phyloP scores from a whole-genome alignment of 2,329 filamentous ascomycete species.

The Sporothrix variecibatus region DNA sequence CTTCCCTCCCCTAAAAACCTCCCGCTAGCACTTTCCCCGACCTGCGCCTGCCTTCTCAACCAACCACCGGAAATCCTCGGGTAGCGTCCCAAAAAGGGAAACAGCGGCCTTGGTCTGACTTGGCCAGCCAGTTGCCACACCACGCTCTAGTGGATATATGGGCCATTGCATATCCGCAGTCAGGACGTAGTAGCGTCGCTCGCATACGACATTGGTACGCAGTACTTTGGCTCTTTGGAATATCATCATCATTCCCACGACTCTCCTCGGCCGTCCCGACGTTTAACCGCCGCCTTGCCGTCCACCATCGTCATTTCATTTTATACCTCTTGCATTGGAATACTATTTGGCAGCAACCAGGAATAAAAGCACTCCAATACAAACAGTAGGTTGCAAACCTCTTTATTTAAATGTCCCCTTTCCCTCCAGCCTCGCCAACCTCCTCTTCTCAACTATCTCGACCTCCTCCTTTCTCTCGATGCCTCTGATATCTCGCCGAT shows the following conservation, averaged over 20 bases:
- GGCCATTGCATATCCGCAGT: neutral
- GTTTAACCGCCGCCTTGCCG: neutral
- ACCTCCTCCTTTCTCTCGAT: neutral
- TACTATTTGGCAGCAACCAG: neutral
- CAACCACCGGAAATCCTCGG: slow-evolving; percentile 22
- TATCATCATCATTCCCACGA: neutral
- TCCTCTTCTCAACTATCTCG: neutral
- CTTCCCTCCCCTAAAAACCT: neutral
- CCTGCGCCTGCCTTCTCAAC: neutral
- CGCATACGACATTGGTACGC: neutral
- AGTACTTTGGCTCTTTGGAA: neutral
- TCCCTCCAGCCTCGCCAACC: neutral
- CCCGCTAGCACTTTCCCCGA: neutral
- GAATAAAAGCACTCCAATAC: neutral
- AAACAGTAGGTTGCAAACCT: neutral
- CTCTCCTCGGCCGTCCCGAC: neutral
- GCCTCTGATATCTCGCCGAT: neutral
- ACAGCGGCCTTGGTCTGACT: neutral
- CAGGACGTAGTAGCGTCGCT: neutral
- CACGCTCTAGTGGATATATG: slow-evolving; percentile 1
- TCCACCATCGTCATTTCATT: neutral
- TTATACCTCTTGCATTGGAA: neutral
- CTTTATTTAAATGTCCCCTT: neutral
- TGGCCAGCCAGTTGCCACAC: slow-evolving; percentile 9
- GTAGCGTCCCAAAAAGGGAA: neutral